Evolutionary conservation across 2,329 filamentous ascomycete species (phyloP), one percentile per base, ranked within the genome.

Genomic region (Claviceps arundinis): DNA sequence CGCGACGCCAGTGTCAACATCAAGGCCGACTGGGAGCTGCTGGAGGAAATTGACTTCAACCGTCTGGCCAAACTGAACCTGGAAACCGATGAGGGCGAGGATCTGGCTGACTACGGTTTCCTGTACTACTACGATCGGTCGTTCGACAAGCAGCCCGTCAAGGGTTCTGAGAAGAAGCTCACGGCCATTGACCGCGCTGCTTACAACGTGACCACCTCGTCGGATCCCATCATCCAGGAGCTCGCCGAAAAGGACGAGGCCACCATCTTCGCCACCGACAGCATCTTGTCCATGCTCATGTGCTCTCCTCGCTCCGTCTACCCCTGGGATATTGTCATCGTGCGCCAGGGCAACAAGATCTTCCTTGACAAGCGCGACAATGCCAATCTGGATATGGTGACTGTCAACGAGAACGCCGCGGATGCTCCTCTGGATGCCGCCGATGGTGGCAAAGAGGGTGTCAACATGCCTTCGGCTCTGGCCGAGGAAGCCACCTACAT

Each of bases 31-130:
- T 98, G 93, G 93, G 80, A 82, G 65, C 80, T 98, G 73, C 76
- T 96, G 63, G 93, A 98, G 74, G 93, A 98, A 78, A 96, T 98
- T 68, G 93, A 98, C 71, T 98, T 95, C 74, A 91, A 89, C 74
- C 86, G 93, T 60, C 80, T 98, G 60, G 78, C 81, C 61, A 98
- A 98, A 80, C 80, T 98, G 63, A 98, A 96, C 73, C 80, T 98
- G 56, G 93, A 97, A 63, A 84, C 89, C 16, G 88, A 91, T 60
- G 89, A 95, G 50, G 93, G 93, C 64, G 93, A 98, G 73, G 93
- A 98, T 65, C 73, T 98, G 56, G 91, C 95, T 61, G 84, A 81
- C 70, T 97, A 96, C 69, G 93, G 93, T 58, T 98, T 97, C 83
- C 78, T 98, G 52, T 91, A 97, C 82, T 89, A 93, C 80, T 98